A percentile compares a stretch with the other conserved stretches of the same genome.
Evolutionary conservation across 257 asterid species (phyloP).

Genomic region (Parsonsia alboflavescens): DNA sequence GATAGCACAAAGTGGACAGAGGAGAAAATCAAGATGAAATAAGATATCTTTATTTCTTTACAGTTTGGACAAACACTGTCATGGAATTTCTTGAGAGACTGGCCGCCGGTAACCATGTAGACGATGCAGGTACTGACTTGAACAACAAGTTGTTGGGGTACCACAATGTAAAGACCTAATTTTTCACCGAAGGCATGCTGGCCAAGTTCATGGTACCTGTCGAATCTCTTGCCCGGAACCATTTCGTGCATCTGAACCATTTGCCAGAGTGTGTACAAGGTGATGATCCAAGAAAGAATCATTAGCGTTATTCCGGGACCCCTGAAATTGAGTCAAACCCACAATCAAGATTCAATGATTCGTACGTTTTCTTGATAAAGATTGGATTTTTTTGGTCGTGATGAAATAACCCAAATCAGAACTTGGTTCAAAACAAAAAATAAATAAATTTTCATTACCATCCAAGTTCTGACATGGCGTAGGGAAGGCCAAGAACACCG

Average conservation of each 20-base stretch:
- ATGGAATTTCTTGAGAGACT: conserved; percentile 46
- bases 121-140: conserved; percentile 54
- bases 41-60: conserved; percentile 38
- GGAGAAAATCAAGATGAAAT: conserved; percentile 43
- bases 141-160: conserved; percentile 62
- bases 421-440: too few relatives aligned
- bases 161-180: conserved; percentile 60
- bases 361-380: too few relatives aligned
- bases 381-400: too few relatives aligned
- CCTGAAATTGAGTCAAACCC: conserved; percentile 21
- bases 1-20: conserved; percentile 40
- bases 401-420: too few relatives aligned
- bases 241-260: conserved; percentile 87
- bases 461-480: conserved; percentile 59
- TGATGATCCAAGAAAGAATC: conserved; percentile 50
- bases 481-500: conserved; percentile 65
- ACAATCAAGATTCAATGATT: too few relatives aligned
- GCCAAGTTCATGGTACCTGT: conserved; percentile 74
- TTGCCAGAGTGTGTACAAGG: conserved; percentile 73
- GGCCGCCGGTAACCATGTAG: conserved; percentile 80
- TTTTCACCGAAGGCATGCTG: conserved; percentile 61
- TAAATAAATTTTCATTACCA: conserved; percentile 56
- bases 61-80: conserved; percentile 23
- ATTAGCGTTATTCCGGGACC: conserved; percentile 52
- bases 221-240: conserved; percentile 67